Conservation (phyloP, 1,284 basidiomycete genomes). For the Sutorius eximius region DNA sequence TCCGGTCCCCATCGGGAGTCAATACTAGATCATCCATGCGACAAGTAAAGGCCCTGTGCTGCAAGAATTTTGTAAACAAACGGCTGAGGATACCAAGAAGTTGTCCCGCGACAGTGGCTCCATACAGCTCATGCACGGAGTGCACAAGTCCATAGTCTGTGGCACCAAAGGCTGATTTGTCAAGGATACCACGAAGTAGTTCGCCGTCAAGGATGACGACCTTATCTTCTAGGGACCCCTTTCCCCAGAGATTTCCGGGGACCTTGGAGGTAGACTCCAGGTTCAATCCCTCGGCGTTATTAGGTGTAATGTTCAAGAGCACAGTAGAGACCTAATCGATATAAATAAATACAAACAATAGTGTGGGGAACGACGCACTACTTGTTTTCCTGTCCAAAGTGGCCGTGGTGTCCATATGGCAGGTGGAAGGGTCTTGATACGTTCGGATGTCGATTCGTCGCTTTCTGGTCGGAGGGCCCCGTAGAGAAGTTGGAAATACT, state of each 20-base stretch:
- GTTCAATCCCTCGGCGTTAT: constrained; percentile 81
- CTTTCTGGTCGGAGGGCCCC: constrained; percentile 93
- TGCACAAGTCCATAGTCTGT: constrained; percentile 96
- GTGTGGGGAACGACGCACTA: constrained; percentile 55
- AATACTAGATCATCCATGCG: constrained; percentile 98
- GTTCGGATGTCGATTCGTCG: constrained; percentile 63
- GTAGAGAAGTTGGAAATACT: constrained; percentile 97
- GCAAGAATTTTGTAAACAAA: constrained; percentile 95
- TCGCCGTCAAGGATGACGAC: constrained; percentile 94
- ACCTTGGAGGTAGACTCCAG: constrained; percentile 87
- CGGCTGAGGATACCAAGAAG: constrained; percentile 92
- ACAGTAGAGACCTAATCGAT: constrained; percentile 82
- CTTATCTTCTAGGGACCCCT: constrained; percentile 77
- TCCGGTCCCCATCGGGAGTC: constrained; percentile 78
- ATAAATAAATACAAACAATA: constrained; percentile 2
- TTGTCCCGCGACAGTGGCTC: constrained; percentile 85
- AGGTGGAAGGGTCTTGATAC: constrained; percentile 84
- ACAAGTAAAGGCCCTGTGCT: constrained; percentile 97
- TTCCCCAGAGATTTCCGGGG: constrained; percentile 81
- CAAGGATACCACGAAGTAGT: constrained; percentile 88
- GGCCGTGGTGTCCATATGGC: constrained; percentile 89
- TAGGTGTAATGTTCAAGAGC: constrained; percentile 88
- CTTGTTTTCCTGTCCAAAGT: constrained; percentile 98
- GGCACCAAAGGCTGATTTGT: constrained; percentile 98
- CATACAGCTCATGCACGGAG: constrained; percentile 99